Evolutionary conservation across 768 basidiomycete species (phyloP), one percentile per base, ranked within the genome.

Genomic region (Boletellus sp.): DNA sequence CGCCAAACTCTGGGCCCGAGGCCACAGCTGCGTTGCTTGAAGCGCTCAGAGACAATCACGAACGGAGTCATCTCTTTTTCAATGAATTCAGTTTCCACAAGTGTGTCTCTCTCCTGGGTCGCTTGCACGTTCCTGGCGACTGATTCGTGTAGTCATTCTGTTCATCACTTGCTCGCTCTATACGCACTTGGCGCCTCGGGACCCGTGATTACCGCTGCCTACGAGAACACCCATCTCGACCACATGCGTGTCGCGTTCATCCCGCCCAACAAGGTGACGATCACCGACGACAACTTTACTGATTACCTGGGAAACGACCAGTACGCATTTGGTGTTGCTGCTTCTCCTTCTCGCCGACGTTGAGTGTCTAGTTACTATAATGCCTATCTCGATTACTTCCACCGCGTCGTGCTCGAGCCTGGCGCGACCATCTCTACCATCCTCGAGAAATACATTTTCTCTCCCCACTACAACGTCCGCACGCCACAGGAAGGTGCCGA

Each of bases 361-460:
- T 23, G 0, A n/a, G 17, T 26, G n/a, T 37, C 20, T n/a, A 70
- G 66, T 0, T 56, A 68, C 19, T 68, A 70, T 35, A 70, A 60
- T 28, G 68, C 68, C 7, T 68, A 68, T 22, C 56, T 68, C 10
- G 51, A 68, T 12, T 70, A 68, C 45, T 68, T 68, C 49, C 61
- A 61, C 19, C 57, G 55, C 15, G 55, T 58, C 42, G 61, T 68
- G 24, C 66, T 69, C 13, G 56, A 63, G 16, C 67, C 65, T 0
- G 60, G 53, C 13, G 62, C 54, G 1, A 60, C 47, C 13, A 66
- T 73, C n/a, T 58, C 68, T 9, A 59, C 58, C 1, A 67, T 75
- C 0, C 57, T 88, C n/a, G 84, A 88, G 51, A 75, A 80, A 34
- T 86, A 78, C 49, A 52, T 89, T 9, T 84, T 88, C 56, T 79